These are phyloP conservation scores for Durio zibethinus DNA, from an alignment of 345 rosid species.

Conservation along the genomic window DNA sequence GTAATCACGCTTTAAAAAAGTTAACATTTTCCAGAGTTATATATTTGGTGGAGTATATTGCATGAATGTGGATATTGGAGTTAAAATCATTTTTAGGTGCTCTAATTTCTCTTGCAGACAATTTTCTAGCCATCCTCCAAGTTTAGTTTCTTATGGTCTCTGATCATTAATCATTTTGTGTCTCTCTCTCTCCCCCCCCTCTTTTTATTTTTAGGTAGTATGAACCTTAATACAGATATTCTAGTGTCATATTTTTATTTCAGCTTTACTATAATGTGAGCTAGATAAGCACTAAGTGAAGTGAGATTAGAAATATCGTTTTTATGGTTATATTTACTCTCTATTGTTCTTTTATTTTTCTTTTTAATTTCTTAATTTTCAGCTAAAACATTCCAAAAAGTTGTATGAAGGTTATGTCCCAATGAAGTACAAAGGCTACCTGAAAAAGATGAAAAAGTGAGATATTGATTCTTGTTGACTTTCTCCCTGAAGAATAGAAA, in stretches of 20 bases:
- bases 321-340: not conserved
- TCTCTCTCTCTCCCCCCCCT: too few relatives aligned
- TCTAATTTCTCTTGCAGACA: too few relatives aligned
- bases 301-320: not conserved
- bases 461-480: slow-evolving; percentile 31
- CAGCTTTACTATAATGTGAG: not conserved
- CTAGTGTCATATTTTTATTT: not conserved
- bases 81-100: too few relatives aligned
- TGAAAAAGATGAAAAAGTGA: slow-evolving; percentile 86
- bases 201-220: too few relatives aligned
- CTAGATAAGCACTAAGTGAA: not conserved
- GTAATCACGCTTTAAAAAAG: too few relatives aligned
- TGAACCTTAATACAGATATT: too few relatives aligned
- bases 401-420: slow-evolving; percentile 86
- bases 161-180: too few relatives aligned
- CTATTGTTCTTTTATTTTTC: not conserved
- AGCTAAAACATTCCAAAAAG: slow-evolving; percentile 70
- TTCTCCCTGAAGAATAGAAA: slow-evolving; percentile 16
- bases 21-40: too few relatives aligned
- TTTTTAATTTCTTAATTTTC: slow-evolving; percentile 25
- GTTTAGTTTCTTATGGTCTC: too few relatives aligned
- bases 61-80: too few relatives aligned
- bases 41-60: too few relatives aligned
- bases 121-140: too few relatives aligned
- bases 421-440: slow-evolving; percentile 75